Base-by-base conservation (phyloP, 139 green algal genomes). In the Picochlorum sp. region DNA sequence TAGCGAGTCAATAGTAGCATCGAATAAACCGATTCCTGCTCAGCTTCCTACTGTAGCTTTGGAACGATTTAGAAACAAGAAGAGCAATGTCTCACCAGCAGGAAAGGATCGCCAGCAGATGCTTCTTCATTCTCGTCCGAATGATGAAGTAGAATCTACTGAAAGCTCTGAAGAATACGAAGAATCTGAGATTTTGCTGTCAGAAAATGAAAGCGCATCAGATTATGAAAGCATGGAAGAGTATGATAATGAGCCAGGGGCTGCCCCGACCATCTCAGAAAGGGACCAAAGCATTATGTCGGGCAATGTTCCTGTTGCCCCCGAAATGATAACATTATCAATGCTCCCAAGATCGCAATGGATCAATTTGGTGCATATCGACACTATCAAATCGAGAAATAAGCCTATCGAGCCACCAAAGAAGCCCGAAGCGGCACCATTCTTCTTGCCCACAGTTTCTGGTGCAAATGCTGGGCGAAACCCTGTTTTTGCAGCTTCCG, bases 371-470 rank as follows among this genome's bases (percentile, higher is more conserved):
- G 57, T 85, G 30, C 79, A 93, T 64, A 75, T 96, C 32, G 89
- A 96, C 50, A 74, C 76, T 33, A 97, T 98, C 72, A 92, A 94
- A 72, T 72, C 64, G 9, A 73, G 91, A 37, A 96, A 90, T 75
- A 96, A 94, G 63, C 85, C 91, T 0, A 68, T 89, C 2, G 55
- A 87, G 54, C 79, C 87, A 0, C 78, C 83, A 26, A 90, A 91
- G 66, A 98, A 98, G 79, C 91, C 89, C 9, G 82, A 89, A 36
- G 67, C 78, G 2, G 92, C 92, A 20, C 92, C 92, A 33, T 98
- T 99, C 75, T 99, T 99, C 85, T 74, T 99, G 50, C 92, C 92
- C 9, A 93, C 89, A 1, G 33, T 90, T 2, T 63, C 79, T 4
- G 68, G 61, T 0, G 57, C 31, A 16, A 36, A 66, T 36, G 65